Conservation (phyloP, 495 filamentous ascomycete genomes). For the Pyrenopolyporus hunteri region DNA sequence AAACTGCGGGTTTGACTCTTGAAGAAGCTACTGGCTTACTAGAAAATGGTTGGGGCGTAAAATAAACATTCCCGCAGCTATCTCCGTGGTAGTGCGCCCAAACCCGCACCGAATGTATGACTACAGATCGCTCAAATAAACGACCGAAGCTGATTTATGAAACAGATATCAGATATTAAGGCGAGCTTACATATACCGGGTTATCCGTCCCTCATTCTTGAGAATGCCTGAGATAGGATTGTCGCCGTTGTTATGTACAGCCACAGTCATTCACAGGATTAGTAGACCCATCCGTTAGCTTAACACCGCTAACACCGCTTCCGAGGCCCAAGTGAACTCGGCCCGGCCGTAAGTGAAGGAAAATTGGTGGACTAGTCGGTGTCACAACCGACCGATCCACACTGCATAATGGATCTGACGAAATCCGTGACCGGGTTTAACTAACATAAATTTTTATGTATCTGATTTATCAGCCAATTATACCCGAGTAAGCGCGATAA, state of each 20-base stretch:
- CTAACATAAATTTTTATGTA: not conserved
- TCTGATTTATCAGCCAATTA: conserved; percentile 1
- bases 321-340: not conserved
- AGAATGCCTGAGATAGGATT: too few relatives aligned
- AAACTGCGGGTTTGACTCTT: conserved; percentile 79
- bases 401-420: not conserved
- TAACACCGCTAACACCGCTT: conserved; percentile 1
- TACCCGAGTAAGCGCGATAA: conserved; percentile 1
- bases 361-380: not conserved
- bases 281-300: not conserved
- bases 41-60: conserved; percentile 75
- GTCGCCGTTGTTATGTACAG: not conserved
- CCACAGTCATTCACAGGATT: not conserved
- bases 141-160: not conserved
- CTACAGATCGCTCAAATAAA: too few relatives aligned
- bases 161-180: too few relatives aligned
- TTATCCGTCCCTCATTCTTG: too few relatives aligned
- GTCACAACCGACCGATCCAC: not conserved
- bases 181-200: not conserved
- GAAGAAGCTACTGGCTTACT: conserved; percentile 81
- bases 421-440: not conserved
- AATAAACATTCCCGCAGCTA: too few relatives aligned
- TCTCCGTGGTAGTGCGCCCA: too few relatives aligned
- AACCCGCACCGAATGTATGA: too few relatives aligned
- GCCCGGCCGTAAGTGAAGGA: not conserved